Conservation (phyloP, 805 yeast species). For the Ogataea neopini region DNA sequence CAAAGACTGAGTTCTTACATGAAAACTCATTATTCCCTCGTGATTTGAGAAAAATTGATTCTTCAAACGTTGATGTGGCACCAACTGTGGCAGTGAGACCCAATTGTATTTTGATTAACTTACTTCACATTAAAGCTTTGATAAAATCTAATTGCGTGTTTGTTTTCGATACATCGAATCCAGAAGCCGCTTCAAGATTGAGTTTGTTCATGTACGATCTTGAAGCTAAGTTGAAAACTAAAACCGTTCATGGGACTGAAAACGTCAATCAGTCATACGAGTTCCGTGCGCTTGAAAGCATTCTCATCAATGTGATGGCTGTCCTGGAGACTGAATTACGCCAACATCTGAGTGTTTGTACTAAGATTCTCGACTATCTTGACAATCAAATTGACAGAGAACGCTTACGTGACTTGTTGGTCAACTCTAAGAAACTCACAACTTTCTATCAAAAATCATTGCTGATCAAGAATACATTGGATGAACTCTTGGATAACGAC, state of each 20-base stretch:
- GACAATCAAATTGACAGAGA: conserved; percentile 81
- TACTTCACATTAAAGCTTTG: conserved; percentile 86
- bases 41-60: conserved; percentile 82
- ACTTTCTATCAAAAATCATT: conserved; percentile 73
- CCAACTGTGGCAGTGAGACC: conserved; percentile 85
- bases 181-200: conserved; percentile 63
- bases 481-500: conserved; percentile 81
- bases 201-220: conserved; percentile 84
- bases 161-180: conserved; percentile 74
- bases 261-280: conserved; percentile 61
- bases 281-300: conserved; percentile 79
- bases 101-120: conserved; percentile 74
- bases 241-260: conserved; percentile 30
- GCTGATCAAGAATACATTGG: conserved; percentile 77
- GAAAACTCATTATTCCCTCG: conserved; percentile 80
- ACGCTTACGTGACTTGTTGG: conserved; percentile 68
- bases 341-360: conserved; percentile 57
- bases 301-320: conserved; percentile 77
- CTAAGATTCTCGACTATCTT: conserved; percentile 62
- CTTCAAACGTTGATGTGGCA: conserved; percentile 72
- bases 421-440: conserved; percentile 68
- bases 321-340: conserved; percentile 75
- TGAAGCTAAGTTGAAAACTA: conserved; percentile 63
- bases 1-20: conserved; percentile 66
- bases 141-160: conserved; percentile 78